Conservation (phyloP, 495 filamentous ascomycete species). For the Umbilicaria muhlenbergii region DNA sequence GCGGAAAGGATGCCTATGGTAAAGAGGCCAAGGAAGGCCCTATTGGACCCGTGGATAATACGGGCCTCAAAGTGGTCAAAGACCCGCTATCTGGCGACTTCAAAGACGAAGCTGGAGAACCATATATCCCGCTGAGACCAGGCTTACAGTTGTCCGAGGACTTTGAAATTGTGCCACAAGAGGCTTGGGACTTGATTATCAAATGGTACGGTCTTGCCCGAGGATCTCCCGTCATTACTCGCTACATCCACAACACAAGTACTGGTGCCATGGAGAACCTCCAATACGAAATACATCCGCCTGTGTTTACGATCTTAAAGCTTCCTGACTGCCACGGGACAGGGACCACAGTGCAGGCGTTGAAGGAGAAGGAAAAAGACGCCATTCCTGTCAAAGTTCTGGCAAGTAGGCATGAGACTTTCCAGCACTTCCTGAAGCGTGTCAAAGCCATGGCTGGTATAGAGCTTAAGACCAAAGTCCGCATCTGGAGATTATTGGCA, state of each 20-base stretch:
- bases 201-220: conserved; percentile 66
- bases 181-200: conserved; percentile 68
- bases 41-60: conserved; percentile 78
- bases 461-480: conserved; percentile 53
- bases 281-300: conserved; percentile 71
- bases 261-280: conserved; percentile 45
- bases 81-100: conserved; percentile 24
- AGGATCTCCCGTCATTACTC: conserved; percentile 55
- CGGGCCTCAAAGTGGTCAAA: conserved; percentile 38
- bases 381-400: conserved; percentile 43
- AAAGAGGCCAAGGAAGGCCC: conserved; percentile 47
- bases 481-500: conserved; percentile 57
- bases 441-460: conserved; percentile 52
- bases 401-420: conserved; percentile 49
- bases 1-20: conserved; percentile 30
- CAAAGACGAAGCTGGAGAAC: conserved; percentile 36
- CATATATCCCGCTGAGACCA: conserved; percentile 62
- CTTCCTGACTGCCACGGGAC: conserved; percentile 38
- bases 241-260: conserved; percentile 63
- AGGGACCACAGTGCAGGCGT: conserved; percentile 38
- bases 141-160: conserved; percentile 49
- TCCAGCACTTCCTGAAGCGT: conserved; percentile 56
- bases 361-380: conserved; percentile 40
- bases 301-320: conserved; percentile 74
- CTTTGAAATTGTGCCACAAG: conserved; percentile 60